Percentiles rank a stretch among this genome's conserved stretches.
phyloP scores from a whole-genome alignment of 352 stramenopile genomes.

The Pythium dissimile region DNA sequence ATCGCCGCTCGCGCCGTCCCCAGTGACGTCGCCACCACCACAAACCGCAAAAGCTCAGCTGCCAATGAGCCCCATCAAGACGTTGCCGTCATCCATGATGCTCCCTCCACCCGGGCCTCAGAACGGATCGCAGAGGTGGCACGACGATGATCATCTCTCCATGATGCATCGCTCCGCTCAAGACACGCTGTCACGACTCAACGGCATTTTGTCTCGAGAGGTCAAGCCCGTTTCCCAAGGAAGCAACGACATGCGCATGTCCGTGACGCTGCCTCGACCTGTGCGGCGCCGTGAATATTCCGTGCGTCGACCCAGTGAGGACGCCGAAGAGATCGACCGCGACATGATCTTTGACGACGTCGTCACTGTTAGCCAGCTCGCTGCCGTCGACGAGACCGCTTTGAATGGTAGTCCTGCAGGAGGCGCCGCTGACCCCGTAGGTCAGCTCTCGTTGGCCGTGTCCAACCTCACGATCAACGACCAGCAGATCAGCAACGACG shows the following conservation, averaged over 20 bases:
- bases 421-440: too few species aligned
- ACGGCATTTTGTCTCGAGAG: conserved; percentile 44
- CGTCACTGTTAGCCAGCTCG: too few species aligned
- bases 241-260: conserved; percentile 33
- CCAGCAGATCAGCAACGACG: conserved; percentile 12
- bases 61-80: conserved; percentile 50
- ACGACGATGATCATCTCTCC: conserved; percentile 38
- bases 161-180: conserved; percentile 58
- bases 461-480: conserved; percentile 8
- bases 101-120: neutral
- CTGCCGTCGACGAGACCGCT: too few species aligned
- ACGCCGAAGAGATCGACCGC: conserved; percentile 49
- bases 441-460: neutral
- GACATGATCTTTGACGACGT: conserved; percentile 64
- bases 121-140: conserved; percentile 26
- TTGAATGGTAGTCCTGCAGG: too few species aligned
- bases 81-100: conserved; percentile 1
- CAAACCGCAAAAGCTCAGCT: conserved; percentile 11
- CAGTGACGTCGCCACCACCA: neutral
- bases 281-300: conserved; percentile 62
- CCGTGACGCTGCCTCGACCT: conserved; percentile 55
- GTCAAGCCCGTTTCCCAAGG: conserved; percentile 9
- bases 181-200: conserved; percentile 59
- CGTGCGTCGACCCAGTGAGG: conserved; percentile 23
- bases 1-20: neutral